A percentile compares a stretch with the other conserved stretches of the same genome.
phyloP scores from a whole-genome alignment of 495 filamentous ascomycete genomes.

The Penicillium crystallinum region DNA sequence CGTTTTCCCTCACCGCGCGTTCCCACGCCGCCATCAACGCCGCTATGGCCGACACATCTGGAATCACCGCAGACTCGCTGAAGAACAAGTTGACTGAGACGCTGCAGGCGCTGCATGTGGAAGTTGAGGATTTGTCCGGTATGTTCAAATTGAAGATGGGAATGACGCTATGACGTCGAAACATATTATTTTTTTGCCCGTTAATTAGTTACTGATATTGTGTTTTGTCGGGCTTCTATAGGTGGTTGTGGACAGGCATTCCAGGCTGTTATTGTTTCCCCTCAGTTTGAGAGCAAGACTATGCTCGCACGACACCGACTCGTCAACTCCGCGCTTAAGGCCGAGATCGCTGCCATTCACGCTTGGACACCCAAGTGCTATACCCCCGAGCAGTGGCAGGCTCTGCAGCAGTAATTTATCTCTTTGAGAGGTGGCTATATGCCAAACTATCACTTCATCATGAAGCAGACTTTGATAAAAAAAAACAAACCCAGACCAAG shows the following conservation, averaged over 20 bases:
- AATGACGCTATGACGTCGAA: slow-evolving; percentile 5
- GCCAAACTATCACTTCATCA: background rate
- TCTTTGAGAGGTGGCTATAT: background rate
- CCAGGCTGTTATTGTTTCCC: slow-evolving; percentile 85
- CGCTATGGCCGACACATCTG: slow-evolving; percentile 46
- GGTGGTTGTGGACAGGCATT: slow-evolving; percentile 96
- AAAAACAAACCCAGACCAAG: background rate
- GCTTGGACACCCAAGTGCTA: slow-evolving; percentile 98
- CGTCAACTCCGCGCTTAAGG: slow-evolving; percentile 81
- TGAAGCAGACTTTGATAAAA: background rate
- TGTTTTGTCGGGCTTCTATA: slow-evolving; percentile 23
- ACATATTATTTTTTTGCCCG: background rate
- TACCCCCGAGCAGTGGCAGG: slow-evolving; percentile 91
- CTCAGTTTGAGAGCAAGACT: slow-evolving; percentile 79
- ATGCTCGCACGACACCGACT: slow-evolving; percentile 83
- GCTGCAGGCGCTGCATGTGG: slow-evolving; percentile 76
- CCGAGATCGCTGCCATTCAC: slow-evolving; percentile 93
- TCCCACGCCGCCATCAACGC: slow-evolving; percentile 37
- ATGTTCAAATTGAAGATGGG: slow-evolving; percentile 14
- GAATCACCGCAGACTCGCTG: slow-evolving; percentile 66
- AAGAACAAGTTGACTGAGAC: slow-evolving; percentile 63
- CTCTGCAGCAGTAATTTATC: slow-evolving; percentile 45
- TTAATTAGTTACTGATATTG: background rate
- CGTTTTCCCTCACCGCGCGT: slow-evolving; percentile 37
- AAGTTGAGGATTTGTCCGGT: slow-evolving; percentile 94